phyloP scores from a whole-genome alignment of 495 filamentous ascomycete species.

The Mycothermus thermophilus region DNA sequence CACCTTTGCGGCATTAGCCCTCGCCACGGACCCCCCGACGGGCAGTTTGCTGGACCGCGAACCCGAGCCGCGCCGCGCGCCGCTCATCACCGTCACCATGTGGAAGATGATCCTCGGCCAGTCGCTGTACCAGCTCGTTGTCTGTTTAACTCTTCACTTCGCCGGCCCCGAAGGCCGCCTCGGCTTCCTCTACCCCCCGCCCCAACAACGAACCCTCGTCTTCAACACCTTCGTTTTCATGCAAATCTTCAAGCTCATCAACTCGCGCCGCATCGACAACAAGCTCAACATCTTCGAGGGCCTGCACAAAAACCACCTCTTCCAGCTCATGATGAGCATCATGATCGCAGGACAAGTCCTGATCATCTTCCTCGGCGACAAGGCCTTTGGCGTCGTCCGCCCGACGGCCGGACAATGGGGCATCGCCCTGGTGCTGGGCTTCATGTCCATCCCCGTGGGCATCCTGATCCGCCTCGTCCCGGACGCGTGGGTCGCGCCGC shows the following conservation, averaged over 20 bases:
- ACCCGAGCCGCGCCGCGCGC: constrained; percentile 55
- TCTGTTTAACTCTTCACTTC: constrained; percentile 64
- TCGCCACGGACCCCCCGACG: constrained; percentile 69
- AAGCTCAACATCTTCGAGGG: constrained; percentile 78
- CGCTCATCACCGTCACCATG: constrained; percentile 65
- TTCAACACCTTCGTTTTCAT: constrained; percentile 90
- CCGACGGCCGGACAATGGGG: constrained; percentile 51
- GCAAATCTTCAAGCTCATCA: constrained; percentile 60
- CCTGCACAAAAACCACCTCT: constrained; percentile 62
- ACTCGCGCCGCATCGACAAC: constrained; percentile 61
- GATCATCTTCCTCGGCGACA: no score
- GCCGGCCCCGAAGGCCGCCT: constrained; percentile 48
- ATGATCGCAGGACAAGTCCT: constrained; percentile 76
- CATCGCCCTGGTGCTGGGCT: constrained; percentile 6
- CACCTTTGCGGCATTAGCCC: constrained; percentile 67
- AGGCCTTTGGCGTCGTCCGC: no score
- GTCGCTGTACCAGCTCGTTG: constrained; percentile 59
- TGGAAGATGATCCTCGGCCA: constrained; percentile 90
- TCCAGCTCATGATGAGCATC: constrained; percentile 61
- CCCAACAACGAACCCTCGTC: constrained; percentile 46
- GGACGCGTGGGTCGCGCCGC: neutral
- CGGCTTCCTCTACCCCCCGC: constrained; percentile 17
- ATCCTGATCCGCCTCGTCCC: constrained; percentile 8
- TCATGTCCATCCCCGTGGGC: constrained; percentile 8
- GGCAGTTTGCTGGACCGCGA: constrained; percentile 60